Evolutionary conservation across 768 basidiomycete species (phyloP).

Genomic region (Suillus subluteus): DNA sequence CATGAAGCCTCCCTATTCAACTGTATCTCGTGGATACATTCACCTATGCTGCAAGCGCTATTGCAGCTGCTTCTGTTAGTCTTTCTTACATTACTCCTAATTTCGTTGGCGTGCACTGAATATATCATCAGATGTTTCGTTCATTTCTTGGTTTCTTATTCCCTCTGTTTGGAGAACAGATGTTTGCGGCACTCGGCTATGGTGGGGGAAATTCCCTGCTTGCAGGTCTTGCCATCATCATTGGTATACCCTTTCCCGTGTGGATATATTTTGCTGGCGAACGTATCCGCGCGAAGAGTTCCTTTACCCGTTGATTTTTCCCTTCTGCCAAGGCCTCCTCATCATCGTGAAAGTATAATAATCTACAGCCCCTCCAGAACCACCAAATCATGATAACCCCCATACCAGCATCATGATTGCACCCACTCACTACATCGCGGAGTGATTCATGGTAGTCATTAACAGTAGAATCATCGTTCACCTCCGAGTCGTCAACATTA

Average conservation of each 20-base stretch:
- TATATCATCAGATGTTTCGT: slow-evolving; percentile 50
- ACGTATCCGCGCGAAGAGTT: slow-evolving; percentile 49
- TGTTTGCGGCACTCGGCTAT: slow-evolving; percentile 62
- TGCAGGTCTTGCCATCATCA: slow-evolving; percentile 59
- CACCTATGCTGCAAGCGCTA: slow-evolving; percentile 66
- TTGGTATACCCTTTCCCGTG: slow-evolving; percentile 76
- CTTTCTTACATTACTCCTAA: neutral
- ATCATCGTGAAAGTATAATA: neutral
- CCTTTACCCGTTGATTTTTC: slow-evolving; percentile 26
- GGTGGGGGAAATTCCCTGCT: slow-evolving; percentile 72
- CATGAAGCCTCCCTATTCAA: slow-evolving; percentile 61
- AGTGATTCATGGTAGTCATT: neutral
- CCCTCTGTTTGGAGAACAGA: slow-evolving; percentile 68
- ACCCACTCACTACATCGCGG: neutral
- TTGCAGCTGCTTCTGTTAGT: slow-evolving; percentile 62
- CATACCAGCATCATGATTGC: neutral
- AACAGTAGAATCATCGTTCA: neutral
- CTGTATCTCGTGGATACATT: slow-evolving; percentile 76
- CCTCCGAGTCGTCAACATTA: neutral
- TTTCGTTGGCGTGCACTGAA: slow-evolving; percentile 4
- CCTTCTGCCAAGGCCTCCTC: neutral
- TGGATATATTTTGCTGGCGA: slow-evolving; percentile 75
- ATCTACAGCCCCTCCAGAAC: neutral
- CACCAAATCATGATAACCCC: neutral
- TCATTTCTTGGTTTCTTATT: slow-evolving; percentile 67